phyloP scores from a whole-genome alignment of 495 filamentous ascomycete genomes.

The Penicillium ucsense region DNA sequence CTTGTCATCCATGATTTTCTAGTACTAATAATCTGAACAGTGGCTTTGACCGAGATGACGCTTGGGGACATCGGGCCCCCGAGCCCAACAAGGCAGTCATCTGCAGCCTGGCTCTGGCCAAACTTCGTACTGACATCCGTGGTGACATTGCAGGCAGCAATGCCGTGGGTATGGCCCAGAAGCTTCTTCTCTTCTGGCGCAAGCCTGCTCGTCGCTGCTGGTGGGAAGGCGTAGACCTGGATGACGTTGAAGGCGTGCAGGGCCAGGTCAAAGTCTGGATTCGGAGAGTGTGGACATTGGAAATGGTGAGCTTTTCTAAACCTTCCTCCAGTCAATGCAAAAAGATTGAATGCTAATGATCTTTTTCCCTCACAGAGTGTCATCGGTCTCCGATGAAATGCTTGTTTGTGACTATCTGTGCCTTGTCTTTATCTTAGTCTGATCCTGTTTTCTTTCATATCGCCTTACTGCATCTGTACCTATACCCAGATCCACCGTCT shows the following conservation, averaged over 20 bases:
- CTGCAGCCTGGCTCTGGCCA: constrained; percentile 86
- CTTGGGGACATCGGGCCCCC: constrained; percentile 89
- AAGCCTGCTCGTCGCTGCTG: constrained; percentile 95
- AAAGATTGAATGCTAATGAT: constrained; percentile 13
- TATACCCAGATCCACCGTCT: constrained; percentile 18
- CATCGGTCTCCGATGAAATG: constrained; percentile 66
- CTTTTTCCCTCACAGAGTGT: constrained; percentile 50
- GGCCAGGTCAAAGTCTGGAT: constrained; percentile 98
- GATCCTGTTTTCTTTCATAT: constrained; percentile 3
- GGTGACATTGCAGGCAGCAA: constrained; percentile 68
- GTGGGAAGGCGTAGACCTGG: constrained; percentile 98
- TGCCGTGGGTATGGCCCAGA: constrained; percentile 96
- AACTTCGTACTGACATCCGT: constrained; percentile 83
- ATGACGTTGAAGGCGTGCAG: constrained; percentile 80
- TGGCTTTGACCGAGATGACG: constrained; percentile 91
- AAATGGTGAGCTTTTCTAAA: constrained; percentile 59
- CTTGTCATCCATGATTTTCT: neutral
- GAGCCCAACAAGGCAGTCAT: constrained; percentile 98
- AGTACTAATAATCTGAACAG: constrained; percentile 34
- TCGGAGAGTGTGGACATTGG: constrained; percentile 91
- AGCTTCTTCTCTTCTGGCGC: constrained; percentile 94
- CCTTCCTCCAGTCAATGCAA: neutral
- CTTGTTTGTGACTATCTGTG: neutral
- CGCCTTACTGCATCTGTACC: constrained; percentile 15
- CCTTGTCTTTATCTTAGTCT: neutral